Conservation (phyloP, 179 eudicot genomes). For the Drosera spatulata region DNA sequence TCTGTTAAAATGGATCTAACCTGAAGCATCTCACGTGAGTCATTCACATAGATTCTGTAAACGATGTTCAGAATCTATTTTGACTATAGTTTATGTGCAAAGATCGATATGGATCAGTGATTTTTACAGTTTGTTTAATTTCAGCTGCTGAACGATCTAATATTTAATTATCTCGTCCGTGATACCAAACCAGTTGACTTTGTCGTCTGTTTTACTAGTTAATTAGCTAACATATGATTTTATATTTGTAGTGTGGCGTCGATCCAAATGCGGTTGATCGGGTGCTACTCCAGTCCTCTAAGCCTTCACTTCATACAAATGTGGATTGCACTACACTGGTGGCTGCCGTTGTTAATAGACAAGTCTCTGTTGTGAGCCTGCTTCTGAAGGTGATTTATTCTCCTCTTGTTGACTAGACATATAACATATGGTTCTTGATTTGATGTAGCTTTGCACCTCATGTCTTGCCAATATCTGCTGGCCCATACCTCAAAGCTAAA, state of each 20-base stretch:
- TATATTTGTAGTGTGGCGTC: conserved; percentile 63
- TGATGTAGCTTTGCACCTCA: background rate
- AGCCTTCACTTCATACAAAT: conserved; percentile 76
- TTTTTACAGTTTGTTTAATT: no score
- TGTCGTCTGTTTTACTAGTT: background rate
- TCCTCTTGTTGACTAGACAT: background rate
- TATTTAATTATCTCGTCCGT: background rate
- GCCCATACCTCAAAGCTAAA: background rate
- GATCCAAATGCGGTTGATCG: conserved; percentile 59
- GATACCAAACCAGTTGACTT: background rate
- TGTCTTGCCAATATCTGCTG: conserved; percentile 1
- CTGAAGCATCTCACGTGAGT: background rate
- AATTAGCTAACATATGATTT: background rate
- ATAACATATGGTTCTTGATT: background rate
- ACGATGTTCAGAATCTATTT: no score
- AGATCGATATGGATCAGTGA: no score
- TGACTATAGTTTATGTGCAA: no score
- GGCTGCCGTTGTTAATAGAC: conserved; percentile 84
- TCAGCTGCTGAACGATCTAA: background rate
- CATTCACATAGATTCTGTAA: no score
- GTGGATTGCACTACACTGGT: conserved; percentile 67
- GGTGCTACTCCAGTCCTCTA: conserved; percentile 66
- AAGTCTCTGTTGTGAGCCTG: conserved; percentile 53
- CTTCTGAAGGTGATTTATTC: conserved; percentile 55
- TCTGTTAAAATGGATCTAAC: background rate